Conservation (phyloP, 2,329 filamentous ascomycete genomes). For the Fonsecaea multimorphosa region DNA sequence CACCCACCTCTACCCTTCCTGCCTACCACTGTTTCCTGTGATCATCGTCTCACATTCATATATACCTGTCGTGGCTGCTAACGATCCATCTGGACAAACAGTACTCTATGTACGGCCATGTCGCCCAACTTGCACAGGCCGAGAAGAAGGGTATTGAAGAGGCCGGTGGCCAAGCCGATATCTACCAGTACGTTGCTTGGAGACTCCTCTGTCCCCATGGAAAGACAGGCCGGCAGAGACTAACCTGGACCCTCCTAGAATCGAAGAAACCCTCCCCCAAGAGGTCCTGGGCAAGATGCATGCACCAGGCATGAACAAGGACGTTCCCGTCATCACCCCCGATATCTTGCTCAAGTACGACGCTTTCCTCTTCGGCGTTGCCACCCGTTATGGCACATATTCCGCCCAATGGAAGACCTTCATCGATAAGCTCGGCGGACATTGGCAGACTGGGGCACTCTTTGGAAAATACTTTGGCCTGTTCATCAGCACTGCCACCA, state of each 20-base stretch:
- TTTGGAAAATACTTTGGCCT: conserved; percentile 89
- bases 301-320: conserved; percentile 73
- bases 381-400: conserved; percentile 96
- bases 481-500: conserved; percentile 85
- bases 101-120: conserved; percentile 96
- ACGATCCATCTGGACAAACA: conserved; percentile 46
- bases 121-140: conserved; percentile 80
- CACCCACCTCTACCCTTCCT: neutral
- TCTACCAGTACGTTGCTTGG: conserved; percentile 72
- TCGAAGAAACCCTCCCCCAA: conserved; percentile 82
- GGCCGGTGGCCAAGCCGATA: conserved; percentile 78
- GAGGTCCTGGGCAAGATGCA: conserved; percentile 91
- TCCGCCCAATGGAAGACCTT: conserved; percentile 87
- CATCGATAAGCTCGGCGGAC: conserved; percentile 86
- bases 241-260: conserved; percentile 52
- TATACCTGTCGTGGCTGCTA: conserved; percentile 5
- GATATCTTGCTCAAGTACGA: conserved; percentile 76
- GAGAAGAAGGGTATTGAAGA: conserved; percentile 89
- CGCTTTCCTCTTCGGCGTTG: conserved; percentile 89
- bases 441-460: conserved; percentile 79
- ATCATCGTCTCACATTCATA: neutral
- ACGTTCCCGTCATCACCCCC: conserved; percentile 68
- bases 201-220: neutral
- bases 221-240: neutral
- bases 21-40: neutral